These are phyloP conservation scores for Incumbomyces delicatus DNA, from an alignment of 2,329 filamentous ascomycete species.

Conservation along the genomic window DNA sequence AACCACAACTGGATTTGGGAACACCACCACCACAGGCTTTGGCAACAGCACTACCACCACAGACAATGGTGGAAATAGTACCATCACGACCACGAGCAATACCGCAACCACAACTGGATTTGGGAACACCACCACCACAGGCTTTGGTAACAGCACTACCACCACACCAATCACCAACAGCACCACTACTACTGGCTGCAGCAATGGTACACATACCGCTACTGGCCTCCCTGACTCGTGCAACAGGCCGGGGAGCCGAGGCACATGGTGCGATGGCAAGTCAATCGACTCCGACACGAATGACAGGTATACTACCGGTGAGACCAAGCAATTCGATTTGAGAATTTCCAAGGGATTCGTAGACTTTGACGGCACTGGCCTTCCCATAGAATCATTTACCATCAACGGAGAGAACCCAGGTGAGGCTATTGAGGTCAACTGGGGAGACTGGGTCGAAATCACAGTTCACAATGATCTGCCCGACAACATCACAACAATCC, in stretches of 20 bases:
- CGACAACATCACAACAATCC: conserved; percentile 51
- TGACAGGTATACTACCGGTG: conserved; percentile 7
- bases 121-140: conserved; percentile 3
- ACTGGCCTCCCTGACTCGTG: conserved; percentile 9
- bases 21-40: background rate
- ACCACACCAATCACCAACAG: conserved; percentile 8
- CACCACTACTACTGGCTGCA: conserved; percentile 2
- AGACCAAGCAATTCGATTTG: conserved; percentile 14
- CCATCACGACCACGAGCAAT: background rate
- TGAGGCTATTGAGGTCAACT: conserved; percentile 54
- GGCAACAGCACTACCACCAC: background rate
- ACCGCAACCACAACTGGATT: background rate
- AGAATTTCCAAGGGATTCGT: conserved; percentile 8
- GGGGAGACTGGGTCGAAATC: conserved; percentile 48
- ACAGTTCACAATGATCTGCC: conserved; percentile 46
- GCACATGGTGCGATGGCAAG: conserved; percentile 14
- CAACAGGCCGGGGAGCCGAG: conserved; percentile 13
- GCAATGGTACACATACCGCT: conserved; percentile 1
- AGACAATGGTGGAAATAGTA: background rate
- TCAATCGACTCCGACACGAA: conserved; percentile 12
- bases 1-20: conserved; percentile 1
- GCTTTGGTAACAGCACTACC: background rate
- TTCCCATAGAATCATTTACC: conserved; percentile 46
- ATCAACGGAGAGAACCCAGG: conserved; percentile 61
- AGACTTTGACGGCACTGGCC: conserved; percentile 12